phyloP scores from a whole-genome alignment of 768 basidiomycete species.

The Pleurotus eryngii region DNA sequence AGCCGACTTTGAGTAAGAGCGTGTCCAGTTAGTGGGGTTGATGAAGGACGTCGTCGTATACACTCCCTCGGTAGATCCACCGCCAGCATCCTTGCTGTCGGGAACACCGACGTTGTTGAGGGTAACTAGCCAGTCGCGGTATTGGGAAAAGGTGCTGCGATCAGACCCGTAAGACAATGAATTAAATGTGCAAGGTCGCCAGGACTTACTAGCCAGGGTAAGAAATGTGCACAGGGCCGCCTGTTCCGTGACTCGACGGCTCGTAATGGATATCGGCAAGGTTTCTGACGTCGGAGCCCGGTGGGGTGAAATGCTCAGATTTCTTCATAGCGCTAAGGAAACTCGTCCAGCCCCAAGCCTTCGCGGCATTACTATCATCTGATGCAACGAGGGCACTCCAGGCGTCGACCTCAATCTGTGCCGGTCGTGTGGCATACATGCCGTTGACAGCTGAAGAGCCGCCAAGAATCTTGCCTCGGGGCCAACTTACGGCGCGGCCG shows the following conservation, averaged over 20 bases:
- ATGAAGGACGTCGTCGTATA: conserved; percentile 58
- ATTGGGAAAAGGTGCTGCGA: conserved; percentile 43
- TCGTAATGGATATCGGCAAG: conserved; percentile 44
- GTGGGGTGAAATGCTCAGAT: conserved; percentile 56
- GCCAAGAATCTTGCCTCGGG: conserved; percentile 45
- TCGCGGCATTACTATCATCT: conserved; percentile 32
- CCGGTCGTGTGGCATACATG: conserved; percentile 40
- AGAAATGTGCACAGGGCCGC: conserved; percentile 39
- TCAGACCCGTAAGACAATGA: too few species aligned
- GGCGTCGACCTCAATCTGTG: conserved; percentile 41
- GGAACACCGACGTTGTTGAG: conserved; percentile 43
- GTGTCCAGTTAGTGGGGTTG: conserved; percentile 61
- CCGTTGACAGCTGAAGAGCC: conserved; percentile 49
- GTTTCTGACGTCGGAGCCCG: conserved; percentile 33
- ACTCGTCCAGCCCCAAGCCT: conserved; percentile 35
- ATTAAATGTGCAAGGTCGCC: background rate
- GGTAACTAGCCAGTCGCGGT: conserved; percentile 55
- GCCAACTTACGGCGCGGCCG: background rate
- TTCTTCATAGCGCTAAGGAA: conserved; percentile 45
- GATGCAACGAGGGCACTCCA: conserved; percentile 24
- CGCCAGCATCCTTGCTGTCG: conserved; percentile 36
- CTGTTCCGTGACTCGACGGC: conserved; percentile 43
- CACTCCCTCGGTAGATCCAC: conserved; percentile 45
- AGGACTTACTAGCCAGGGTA: conserved; percentile 50
- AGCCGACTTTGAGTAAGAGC: conserved; percentile 62